phyloP scores from a whole-genome alignment of 495 filamentous ascomycete genomes.

The Chaetomidium leptoderma region DNA sequence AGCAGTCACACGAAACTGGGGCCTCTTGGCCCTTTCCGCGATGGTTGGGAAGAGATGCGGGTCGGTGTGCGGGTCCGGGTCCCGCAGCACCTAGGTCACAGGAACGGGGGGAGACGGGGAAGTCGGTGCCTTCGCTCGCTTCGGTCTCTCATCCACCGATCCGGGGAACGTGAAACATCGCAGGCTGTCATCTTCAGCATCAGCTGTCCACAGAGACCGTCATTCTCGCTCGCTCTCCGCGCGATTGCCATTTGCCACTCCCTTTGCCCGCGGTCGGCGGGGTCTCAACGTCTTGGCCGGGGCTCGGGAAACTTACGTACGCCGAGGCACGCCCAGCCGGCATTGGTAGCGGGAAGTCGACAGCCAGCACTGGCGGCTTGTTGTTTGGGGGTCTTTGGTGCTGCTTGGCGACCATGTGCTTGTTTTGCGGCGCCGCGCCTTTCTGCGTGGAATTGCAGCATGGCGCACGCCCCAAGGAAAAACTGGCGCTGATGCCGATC shows the following conservation, averaged over 20 bases:
- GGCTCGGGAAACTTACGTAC: too few relatives aligned
- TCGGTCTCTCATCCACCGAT: conserved; percentile 1
- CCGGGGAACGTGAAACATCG: neutral
- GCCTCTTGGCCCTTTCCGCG: conserved; percentile 7
- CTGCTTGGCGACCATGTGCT: conserved; percentile 7
- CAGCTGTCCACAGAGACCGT: neutral
- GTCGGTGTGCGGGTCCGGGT: neutral
- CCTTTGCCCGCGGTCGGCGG: conserved; percentile 7
- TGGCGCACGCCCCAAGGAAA: neutral
- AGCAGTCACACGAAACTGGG: neutral
- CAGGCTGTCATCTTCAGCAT: neutral
- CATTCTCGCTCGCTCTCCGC: neutral
- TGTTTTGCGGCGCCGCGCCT: neutral
- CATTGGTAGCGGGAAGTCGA: conserved; percentile 9
- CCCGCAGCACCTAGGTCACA: too few relatives aligned
- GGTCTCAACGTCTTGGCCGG: neutral
- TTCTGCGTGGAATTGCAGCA: conserved; percentile 2
- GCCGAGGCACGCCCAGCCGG: conserved; percentile 16
- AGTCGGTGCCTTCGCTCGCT: too few relatives aligned
- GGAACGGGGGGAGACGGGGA: too few relatives aligned
- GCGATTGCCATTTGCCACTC: conserved; percentile 10
- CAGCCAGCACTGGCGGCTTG: neutral
- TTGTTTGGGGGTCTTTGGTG: too few relatives aligned
- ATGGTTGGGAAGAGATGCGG: neutral
- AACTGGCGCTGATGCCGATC: conserved; percentile 6